A percentile compares a stretch with the other conserved stretches of the same genome.
phyloP scores from a whole-genome alignment of 78 protist species.

The Capsaspora owczarzaki region DNA sequence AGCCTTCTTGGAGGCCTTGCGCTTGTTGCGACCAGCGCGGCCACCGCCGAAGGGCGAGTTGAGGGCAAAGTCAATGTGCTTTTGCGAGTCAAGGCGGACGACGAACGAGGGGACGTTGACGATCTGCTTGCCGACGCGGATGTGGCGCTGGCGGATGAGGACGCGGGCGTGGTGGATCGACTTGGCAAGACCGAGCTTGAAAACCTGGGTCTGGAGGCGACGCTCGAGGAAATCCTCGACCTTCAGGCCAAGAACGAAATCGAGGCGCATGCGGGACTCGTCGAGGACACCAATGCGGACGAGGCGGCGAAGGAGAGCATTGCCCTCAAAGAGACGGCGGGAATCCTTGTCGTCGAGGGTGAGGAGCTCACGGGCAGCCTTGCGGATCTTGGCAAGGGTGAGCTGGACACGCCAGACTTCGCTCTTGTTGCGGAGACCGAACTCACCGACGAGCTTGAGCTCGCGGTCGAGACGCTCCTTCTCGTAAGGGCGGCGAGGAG shows the following conservation, averaged over 20 bases:
- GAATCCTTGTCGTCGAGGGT: constrained; percentile 84
- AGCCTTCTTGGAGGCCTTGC: constrained; percentile 40
- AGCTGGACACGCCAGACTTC: constrained; percentile 95
- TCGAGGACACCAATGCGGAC: constrained; percentile 88
- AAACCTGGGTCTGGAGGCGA: constrained; percentile 97
- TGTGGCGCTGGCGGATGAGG: constrained; percentile 97
- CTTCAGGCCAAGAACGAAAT: constrained; percentile 95
- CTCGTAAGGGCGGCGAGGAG: constrained; percentile 99
- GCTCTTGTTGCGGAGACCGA: constrained; percentile 96
- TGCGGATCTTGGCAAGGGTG: constrained; percentile 94
- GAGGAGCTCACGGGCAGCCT: constrained; percentile 93
- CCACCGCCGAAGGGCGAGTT: constrained; percentile 85
- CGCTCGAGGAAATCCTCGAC: constrained; percentile 93
- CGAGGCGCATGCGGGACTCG: constrained; percentile 88
- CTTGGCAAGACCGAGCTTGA: constrained; percentile 88
- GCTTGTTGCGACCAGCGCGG: constrained; percentile 90
- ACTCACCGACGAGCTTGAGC: constrained; percentile 92
- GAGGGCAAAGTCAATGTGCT: constrained; percentile 90
- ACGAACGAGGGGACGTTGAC: constrained; percentile 97
- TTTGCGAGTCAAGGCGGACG: constrained; percentile 94
- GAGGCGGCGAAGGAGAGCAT: constrained; percentile 93
- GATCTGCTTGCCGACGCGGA: constrained; percentile 97
- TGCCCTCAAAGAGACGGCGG: constrained; percentile 84
- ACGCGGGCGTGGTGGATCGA: constrained; percentile 99
- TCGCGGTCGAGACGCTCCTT: constrained; percentile 98